Evolutionary conservation across 1,139 yeast species (phyloP).

Genomic region (Yamadazyma spencermartinsiae): DNA sequence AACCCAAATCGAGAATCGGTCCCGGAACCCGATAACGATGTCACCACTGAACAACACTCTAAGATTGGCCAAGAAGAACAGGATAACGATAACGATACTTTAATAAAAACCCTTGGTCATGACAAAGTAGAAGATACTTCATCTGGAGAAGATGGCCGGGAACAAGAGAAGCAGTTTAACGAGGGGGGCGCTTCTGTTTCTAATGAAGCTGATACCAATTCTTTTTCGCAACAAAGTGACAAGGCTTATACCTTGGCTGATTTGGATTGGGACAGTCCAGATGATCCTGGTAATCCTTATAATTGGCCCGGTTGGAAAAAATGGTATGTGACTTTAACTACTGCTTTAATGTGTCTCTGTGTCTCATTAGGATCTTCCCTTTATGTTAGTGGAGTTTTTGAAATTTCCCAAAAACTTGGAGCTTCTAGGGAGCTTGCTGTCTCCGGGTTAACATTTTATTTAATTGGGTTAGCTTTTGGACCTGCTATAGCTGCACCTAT

Average conservation of each 20-base stretch:
- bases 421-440: conserved; percentile 60
- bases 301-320: conserved; percentile 65
- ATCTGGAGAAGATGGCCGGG: background rate
- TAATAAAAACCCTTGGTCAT: background rate
- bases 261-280: conserved; percentile 62
- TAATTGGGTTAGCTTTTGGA: conserved; percentile 70
- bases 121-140: background rate
- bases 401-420: conserved; percentile 44
- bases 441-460: conserved; percentile 68
- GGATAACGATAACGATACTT: background rate
- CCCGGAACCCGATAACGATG: conserved; percentile 1
- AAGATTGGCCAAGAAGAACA: background rate
- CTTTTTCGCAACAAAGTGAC: conserved; percentile 9
- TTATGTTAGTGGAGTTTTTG: conserved; percentile 62
- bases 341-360: conserved; percentile 63
- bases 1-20: background rate
- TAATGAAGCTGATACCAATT: background rate
- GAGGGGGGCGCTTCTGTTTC: background rate
- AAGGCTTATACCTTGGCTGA: conserved; percentile 22
- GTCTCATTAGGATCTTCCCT: conserved; percentile 73
- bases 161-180: background rate
- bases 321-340: conserved; percentile 64
- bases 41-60: background rate
- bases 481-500: conserved; percentile 78
- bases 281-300: conserved; percentile 61